A percentile compares a stretch with the other conserved stretches of the same genome.
Conservation (phyloP, 1,139 yeast species). For the Taphrina flavorubra region DNA sequence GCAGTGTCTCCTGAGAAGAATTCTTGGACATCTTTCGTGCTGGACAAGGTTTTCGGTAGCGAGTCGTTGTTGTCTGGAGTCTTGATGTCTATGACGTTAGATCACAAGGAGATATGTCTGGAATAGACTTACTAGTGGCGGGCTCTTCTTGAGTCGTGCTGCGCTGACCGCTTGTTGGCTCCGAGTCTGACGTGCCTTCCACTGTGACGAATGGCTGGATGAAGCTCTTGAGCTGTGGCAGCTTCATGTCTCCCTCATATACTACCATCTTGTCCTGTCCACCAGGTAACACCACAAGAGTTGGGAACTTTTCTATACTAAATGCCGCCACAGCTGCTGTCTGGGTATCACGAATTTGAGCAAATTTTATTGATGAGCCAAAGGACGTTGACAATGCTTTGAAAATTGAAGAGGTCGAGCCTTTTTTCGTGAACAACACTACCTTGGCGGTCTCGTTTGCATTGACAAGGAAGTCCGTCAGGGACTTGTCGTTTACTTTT, state of each 20-base stretch:
- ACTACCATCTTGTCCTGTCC: not conserved
- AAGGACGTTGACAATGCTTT: constrained; percentile 36
- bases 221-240: constrained; percentile 14
- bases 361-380: constrained; percentile 4
- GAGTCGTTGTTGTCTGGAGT: no score
- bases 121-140: not conserved
- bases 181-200: not conserved
- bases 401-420: constrained; percentile 14
- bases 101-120: not conserved
- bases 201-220: not conserved
- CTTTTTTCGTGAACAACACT: constrained; percentile 35
- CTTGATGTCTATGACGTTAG: no score
- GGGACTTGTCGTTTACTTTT: constrained; percentile 7
- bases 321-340: constrained; percentile 13
- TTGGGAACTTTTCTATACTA: constrained; percentile 14
- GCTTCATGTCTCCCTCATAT: constrained; percentile 21
- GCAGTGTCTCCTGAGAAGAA: not conserved
- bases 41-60: not conserved
- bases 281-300: constrained; percentile 21
- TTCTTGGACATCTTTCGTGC: not conserved
- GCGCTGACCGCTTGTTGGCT: not conserved
- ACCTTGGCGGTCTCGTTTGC: constrained; percentile 22
- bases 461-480: not conserved
- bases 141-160: not conserved
- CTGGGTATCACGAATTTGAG: constrained; percentile 25